phyloP scores from a whole-genome alignment of 2,329 filamentous ascomycete species.

The Apiospora rasikravindrae region DNA sequence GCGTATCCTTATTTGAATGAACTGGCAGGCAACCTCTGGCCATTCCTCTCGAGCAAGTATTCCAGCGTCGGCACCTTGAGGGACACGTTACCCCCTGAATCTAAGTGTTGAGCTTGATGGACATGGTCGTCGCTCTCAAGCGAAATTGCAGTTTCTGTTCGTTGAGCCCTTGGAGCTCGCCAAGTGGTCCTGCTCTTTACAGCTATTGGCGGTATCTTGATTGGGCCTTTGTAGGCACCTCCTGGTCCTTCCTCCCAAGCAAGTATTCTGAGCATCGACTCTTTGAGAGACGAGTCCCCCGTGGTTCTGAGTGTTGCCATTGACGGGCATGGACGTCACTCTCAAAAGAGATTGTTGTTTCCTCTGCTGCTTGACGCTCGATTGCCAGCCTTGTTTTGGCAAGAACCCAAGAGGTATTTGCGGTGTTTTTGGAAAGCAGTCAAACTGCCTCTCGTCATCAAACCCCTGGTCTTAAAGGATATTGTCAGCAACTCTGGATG shows the following conservation, averaged over 20 bases:
- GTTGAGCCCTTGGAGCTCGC: too few relatives aligned
- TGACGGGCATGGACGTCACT: neutral
- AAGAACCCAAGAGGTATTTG: neutral
- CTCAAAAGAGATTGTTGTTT: neutral
- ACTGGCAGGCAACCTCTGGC: neutral
- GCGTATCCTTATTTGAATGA: neutral
- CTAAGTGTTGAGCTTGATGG: neutral
- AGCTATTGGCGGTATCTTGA: too few relatives aligned
- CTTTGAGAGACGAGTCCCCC: too few relatives aligned
- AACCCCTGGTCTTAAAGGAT: neutral
- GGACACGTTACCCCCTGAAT: too few relatives aligned
- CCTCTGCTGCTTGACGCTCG: neutral
- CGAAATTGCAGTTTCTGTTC: neutral
- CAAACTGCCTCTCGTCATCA: neutral
- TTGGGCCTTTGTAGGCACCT: too few relatives aligned
- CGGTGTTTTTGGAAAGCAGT: neutral
- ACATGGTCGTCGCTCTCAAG: too few relatives aligned
- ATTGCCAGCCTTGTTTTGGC: neutral
- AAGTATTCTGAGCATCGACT: too few relatives aligned
- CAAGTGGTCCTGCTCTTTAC: too few relatives aligned
- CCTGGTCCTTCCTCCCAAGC: too few relatives aligned
- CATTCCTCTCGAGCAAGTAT: too few relatives aligned
- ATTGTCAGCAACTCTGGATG: neutral
- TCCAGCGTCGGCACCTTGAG: too few relatives aligned
- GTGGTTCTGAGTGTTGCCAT: too few relatives aligned